These are phyloP conservation scores for Fraxinus greggii DNA, from an alignment of 305 asterid species.

Conservation along the genomic window DNA sequence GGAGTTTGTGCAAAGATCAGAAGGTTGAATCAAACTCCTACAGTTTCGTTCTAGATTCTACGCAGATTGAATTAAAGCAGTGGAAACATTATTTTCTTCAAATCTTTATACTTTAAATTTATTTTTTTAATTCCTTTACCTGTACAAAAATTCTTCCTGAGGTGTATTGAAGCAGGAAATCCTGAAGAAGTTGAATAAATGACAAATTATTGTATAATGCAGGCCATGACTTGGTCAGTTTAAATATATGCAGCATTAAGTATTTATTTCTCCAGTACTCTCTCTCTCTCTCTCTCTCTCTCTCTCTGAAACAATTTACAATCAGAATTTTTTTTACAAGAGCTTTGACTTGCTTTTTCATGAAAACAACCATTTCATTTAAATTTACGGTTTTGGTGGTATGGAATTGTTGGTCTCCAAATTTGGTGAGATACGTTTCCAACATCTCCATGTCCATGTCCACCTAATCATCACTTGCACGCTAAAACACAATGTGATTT, in stretches of 20 bases:
- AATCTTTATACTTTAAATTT: too few species aligned
- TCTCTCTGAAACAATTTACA: background rate
- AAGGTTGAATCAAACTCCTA: constrained; percentile 14
- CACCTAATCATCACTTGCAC: too few species aligned
- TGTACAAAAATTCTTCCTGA: background rate
- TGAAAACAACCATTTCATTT: background rate
- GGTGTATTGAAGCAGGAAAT: background rate
- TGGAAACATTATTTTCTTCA: constrained; percentile 5
- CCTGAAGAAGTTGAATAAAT: background rate
- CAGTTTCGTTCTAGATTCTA: constrained; percentile 19
- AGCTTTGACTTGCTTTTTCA: background rate
- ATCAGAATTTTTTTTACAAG: background rate
- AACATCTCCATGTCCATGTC: too few species aligned
- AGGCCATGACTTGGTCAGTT: background rate
- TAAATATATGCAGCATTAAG: too few species aligned
- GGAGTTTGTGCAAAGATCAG: constrained; percentile 29
- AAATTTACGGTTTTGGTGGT: background rate
- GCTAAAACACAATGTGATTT: too few species aligned
- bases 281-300: too few species aligned
- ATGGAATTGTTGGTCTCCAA: background rate
- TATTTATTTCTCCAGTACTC: too few species aligned
- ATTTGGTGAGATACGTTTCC: too few species aligned
- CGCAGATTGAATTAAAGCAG: constrained; percentile 22
- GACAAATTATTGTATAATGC: too few species aligned
- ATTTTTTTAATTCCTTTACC: too few species aligned